phyloP scores from a whole-genome alignment of 2,329 filamentous ascomycete species.

The Chrysosporium queenslandicum region DNA sequence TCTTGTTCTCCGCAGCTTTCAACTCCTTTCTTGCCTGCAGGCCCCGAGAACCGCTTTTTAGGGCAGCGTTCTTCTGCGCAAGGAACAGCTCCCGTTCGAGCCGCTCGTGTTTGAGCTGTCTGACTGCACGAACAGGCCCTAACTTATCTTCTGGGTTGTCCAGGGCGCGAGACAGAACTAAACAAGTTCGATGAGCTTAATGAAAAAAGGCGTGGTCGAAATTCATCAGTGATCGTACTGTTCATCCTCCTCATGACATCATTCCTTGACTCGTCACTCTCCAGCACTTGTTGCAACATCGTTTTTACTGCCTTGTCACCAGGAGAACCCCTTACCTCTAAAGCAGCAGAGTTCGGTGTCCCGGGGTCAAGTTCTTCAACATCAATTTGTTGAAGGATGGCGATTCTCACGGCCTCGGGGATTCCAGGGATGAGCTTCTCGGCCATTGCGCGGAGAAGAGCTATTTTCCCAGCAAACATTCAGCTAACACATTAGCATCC shows the following conservation, averaged over 20 bases:
- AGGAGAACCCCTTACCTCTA: neutral
- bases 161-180: conserved; percentile 51
- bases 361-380: conserved; percentile 24
- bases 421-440: conserved; percentile 71
- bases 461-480: too few species aligned
- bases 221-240: conserved; percentile 37
- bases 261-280: conserved; percentile 41
- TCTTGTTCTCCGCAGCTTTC: conserved; percentile 56
- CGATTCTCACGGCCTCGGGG: conserved; percentile 53
- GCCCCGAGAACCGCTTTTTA: conserved; percentile 66
- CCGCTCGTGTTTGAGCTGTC: conserved; percentile 53
- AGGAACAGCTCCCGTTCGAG: conserved; percentile 56
- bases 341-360: neutral
- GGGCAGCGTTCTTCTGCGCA: conserved; percentile 60
- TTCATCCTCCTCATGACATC: conserved; percentile 52
- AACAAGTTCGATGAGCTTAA: neutral
- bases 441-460: conserved; percentile 62
- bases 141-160: conserved; percentile 47
- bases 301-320: conserved; percentile 27
- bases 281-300: conserved; percentile 58
- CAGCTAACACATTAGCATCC: too few species aligned
- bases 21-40: conserved; percentile 67
- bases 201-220: too few species aligned
- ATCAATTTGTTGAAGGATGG: conserved; percentile 60
- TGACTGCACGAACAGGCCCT: conserved; percentile 50